Percentiles rank a stretch among this genome's conserved stretches.
Evolutionary conservation across 495 filamentous ascomycete species (phyloP).

Genomic region (Neurospora discreta): DNA sequence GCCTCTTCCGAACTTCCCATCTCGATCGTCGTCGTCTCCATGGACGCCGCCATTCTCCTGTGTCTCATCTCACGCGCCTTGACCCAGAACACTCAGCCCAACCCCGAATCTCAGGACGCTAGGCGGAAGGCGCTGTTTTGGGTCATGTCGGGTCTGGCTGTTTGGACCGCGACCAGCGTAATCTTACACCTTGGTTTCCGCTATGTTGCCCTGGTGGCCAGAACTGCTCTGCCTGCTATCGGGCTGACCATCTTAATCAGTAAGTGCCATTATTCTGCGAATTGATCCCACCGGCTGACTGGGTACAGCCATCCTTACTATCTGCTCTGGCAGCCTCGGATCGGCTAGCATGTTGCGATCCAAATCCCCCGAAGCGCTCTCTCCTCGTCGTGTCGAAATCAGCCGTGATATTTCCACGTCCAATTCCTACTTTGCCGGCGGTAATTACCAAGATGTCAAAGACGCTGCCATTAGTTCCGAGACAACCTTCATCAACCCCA

Average conservation of each 20-base stretch:
- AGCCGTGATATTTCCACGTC: conserved; percentile 31
- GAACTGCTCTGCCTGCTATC: conserved; percentile 38
- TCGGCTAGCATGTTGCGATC: conserved; percentile 7
- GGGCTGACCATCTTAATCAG: conserved; percentile 39
- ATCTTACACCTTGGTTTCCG: conserved; percentile 35
- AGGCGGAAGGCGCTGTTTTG: conserved; percentile 28
- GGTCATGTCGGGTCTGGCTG: conserved; percentile 28
- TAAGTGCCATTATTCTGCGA: conserved; percentile 12
- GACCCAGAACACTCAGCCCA: conserved; percentile 3
- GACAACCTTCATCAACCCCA: conserved; percentile 25
- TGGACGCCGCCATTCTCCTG: conserved; percentile 35
- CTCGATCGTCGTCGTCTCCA: conserved; percentile 28
- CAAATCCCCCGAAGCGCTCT: conserved; percentile 21
- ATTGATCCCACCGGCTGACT: conserved; percentile 1
- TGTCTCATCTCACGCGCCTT: conserved; percentile 27
- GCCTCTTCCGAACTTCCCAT: conserved; percentile 33
- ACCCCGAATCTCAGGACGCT: conserved; percentile 4
- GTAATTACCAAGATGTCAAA: conserved; percentile 37
- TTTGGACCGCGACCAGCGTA: conserved; percentile 42
- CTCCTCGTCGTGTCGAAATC: conserved; percentile 18
- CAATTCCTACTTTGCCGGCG: conserved; percentile 32
- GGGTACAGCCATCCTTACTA: conserved; percentile 15
- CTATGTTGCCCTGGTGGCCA: conserved; percentile 27
- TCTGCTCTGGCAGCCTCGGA: conserved; percentile 13
- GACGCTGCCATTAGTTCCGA: conserved; percentile 25